Base-by-base conservation (phyloP, 1,139 yeast species). In the Blastobotrys illinoisensis region DNA sequence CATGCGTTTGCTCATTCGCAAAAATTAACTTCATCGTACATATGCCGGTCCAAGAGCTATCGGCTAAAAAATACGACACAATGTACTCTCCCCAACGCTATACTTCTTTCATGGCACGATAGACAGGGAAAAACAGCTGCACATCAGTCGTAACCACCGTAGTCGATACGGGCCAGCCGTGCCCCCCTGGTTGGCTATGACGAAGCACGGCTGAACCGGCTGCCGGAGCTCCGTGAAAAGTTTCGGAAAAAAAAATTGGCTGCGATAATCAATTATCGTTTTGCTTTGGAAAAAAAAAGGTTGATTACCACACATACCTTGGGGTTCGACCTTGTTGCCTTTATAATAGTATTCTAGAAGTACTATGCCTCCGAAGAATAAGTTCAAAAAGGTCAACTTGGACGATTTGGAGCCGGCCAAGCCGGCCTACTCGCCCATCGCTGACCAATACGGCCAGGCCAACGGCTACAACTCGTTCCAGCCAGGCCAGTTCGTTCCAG, bases 341-440 rank as follows among this genome's bases (percentile, higher is more conserved):
- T 48, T 48, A n/a, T 19, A 28, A 16, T 6, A 4, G 23, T 21
- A 24, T 19, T 11, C 14, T 5, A 19, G 23, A 28, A 6, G 24
- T 20, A 24, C 4, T 6, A 51, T 51, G 53, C 50, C 53, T 21
- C 53, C 53, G 14, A 51, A 51, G 46, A 46, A 46, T 13, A 48
- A 49, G 47, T 49, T 43, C 47, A 49, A 40, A n/a, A 44, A 44
- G 20, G 2, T 49, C 19, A 44, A 18, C 18, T 28, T 44, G 28
- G 51, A 43, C 21, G 51, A 40, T 6, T 18, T 45, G 18, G 47
- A 45, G 14, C 47, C 47, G 24, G 9, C 23, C 28, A 45, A 45
- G 28, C 47, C 47, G 2, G 23, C 47, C 7, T 19, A 20, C 47
- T 23, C 47, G 7, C 23, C 47, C n/a, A 11, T 45, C 24, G 47